Percentiles rank a stretch among this genome's conserved stretches.
Conservation (phyloP, 176 grass and related monocot genomes). For the Carex parvula region DNA sequence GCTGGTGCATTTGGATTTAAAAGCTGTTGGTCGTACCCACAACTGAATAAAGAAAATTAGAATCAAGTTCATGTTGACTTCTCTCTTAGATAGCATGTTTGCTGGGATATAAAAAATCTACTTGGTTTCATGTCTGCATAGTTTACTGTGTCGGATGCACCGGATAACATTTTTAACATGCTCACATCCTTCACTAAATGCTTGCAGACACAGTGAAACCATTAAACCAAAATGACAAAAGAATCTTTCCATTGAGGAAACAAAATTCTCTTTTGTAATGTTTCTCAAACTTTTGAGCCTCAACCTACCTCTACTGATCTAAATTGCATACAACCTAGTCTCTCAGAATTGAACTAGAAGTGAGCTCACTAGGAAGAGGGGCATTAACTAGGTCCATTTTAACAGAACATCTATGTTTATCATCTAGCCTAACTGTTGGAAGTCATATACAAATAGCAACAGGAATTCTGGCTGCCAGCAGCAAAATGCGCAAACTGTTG, state of each 20-base stretch:
- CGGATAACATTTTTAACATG: not conserved
- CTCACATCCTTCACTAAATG: not conserved
- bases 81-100: not conserved
- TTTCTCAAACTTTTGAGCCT: not conserved
- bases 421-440: not conserved
- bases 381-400: not conserved
- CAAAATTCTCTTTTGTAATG: not conserved
- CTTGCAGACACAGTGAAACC: not conserved
- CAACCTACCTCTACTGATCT: not conserved
- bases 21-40: conserved; percentile 80
- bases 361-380: not conserved
- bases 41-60: conserved; percentile 42
- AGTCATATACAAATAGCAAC: not conserved
- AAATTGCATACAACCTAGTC: not conserved
- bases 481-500: not conserved
- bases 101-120: not conserved
- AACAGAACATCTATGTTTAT: not conserved
- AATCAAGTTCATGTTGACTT: not conserved
- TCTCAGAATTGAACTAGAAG: not conserved
- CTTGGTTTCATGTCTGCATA: not conserved
- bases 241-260: not conserved
- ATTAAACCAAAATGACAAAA: not conserved
- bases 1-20: conserved; percentile 30
- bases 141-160: not conserved
- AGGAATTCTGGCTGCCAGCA: not conserved